Percentiles rank a stretch among this genome's conserved stretches.
Evolutionary conservation across 192 early-diverging fungal genomes (phyloP).

Genomic region (Dissophora globulifera): DNA sequence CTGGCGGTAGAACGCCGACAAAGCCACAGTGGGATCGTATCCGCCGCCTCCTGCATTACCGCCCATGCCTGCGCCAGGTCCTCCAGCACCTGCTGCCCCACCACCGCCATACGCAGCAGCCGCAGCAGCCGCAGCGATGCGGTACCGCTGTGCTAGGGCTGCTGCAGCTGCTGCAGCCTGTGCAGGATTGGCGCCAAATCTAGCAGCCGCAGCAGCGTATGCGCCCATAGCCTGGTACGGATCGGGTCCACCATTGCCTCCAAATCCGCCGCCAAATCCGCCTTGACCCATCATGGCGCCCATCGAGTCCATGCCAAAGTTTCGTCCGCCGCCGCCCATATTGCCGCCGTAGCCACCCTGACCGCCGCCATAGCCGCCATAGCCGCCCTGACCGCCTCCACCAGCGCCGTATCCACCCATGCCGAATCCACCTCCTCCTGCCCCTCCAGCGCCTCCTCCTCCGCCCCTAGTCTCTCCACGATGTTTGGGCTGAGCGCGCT

Average conservation of each 20-base stretch:
- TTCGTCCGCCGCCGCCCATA: constrained; percentile 26
- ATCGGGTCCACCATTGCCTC: constrained; percentile 39
- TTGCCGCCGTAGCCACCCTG: constrained; percentile 39
- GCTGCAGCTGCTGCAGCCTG: constrained; percentile 46
- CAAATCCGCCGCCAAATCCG: constrained; percentile 40
- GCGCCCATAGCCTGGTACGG: constrained; percentile 46
- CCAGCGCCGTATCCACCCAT: constrained; percentile 24
- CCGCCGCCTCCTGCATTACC: constrained; percentile 15
- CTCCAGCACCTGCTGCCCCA: constrained; percentile 3
- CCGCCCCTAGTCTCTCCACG: constrained; percentile 46
- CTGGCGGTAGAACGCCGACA: constrained; percentile 40
- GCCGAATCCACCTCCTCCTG: constrained; percentile 33
- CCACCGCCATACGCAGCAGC: constrained; percentile 26
- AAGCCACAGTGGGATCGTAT: constrained; percentile 33
- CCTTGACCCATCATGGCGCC: constrained; percentile 49
- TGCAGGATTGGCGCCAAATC: constrained; percentile 47
- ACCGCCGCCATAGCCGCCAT: constrained; percentile 50
- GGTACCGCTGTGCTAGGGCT: constrained; percentile 40
- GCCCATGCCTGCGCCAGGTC: constrained; percentile 16
- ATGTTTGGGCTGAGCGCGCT: constrained; percentile 76
- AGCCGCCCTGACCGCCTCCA: constrained; percentile 43
- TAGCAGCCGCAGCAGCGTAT: constrained; percentile 49
- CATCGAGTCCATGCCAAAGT: constrained; percentile 23
- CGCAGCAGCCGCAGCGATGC: constrained; percentile 41
- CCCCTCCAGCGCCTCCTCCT: constrained; percentile 40